Percentiles rank a stretch among this genome's conserved stretches.
Conservation (phyloP, 2,329 filamentous ascomycete species). For the Coniochaeta sp. region DNA sequence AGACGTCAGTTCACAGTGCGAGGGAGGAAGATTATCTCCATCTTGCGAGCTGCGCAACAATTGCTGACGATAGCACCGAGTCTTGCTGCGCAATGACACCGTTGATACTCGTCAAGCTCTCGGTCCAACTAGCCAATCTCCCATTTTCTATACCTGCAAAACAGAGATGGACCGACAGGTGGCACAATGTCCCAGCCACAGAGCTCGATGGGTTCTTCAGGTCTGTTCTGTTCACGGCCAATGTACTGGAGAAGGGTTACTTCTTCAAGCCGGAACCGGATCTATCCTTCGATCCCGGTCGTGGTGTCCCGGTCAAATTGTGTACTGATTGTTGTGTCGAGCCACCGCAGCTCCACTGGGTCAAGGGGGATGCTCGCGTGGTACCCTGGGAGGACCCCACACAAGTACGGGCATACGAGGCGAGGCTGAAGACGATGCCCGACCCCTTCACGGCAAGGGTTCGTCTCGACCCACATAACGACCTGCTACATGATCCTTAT, state of each 20-base stretch:
- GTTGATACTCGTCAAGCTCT: neutral
- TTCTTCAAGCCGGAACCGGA: neutral
- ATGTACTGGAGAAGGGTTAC: neutral
- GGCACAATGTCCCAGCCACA: neutral
- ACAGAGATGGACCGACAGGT: neutral
- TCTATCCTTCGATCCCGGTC: neutral
- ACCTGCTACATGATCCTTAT: neutral
- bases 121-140: neutral
- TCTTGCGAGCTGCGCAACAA: neutral
- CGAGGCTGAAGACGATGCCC: constrained; percentile 6
- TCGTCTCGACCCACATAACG: neutral
- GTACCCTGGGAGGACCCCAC: constrained; percentile 9
- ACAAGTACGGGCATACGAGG: constrained; percentile 9
- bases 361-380: neutral
- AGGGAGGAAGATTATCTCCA: neutral
- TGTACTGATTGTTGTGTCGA: constrained; percentile 9
- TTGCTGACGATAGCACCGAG: neutral
- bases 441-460: constrained; percentile 5
- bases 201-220: neutral
- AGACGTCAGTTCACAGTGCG: neutral
- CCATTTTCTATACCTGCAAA: neutral
- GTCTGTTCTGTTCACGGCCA: neutral
- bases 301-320: neutral
- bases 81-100: neutral
- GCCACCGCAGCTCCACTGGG: constrained; percentile 7